A percentile compares a stretch with the other conserved stretches of the same genome.
Evolutionary conservation across 148 eudicot species (phyloP).

Genomic region (Amaranthus hypochondriacus): DNA sequence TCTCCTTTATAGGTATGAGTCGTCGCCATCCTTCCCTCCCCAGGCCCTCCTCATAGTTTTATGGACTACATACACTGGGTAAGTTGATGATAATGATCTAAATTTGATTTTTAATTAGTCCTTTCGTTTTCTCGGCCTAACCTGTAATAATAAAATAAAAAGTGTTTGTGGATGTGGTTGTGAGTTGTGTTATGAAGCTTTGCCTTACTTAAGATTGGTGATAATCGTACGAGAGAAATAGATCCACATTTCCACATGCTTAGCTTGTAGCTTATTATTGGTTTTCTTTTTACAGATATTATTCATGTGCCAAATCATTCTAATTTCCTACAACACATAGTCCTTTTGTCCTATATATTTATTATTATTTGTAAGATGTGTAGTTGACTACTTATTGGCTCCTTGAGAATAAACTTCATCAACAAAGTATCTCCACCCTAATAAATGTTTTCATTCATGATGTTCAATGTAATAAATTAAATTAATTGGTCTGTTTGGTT

Average conservation of each 20-base stretch:
- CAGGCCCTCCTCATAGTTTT: no score
- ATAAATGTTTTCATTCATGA: no score
- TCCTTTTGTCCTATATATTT: not conserved
- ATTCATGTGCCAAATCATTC: conserved; percentile 19
- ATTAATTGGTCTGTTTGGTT: no score
- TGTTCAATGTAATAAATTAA: no score
- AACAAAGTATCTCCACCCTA: not conserved
- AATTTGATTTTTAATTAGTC: no score
- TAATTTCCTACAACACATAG: conserved; percentile 2
- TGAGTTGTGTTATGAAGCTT: not conserved
- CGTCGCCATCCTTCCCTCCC: no score
- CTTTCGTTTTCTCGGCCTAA: no score
- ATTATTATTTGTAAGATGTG: conserved; percentile 2
- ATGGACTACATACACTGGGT: no score
- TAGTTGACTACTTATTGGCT: conserved; percentile 17
- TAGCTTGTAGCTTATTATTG: conserved; percentile 14
- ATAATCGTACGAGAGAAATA: conserved; percentile 17
- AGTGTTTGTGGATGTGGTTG: not conserved
- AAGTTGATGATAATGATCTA: no score
- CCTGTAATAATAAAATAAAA: no score
- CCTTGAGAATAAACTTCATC: not conserved
- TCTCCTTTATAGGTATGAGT: no score
- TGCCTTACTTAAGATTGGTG: conserved; percentile 12
- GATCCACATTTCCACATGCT: conserved; percentile 26
- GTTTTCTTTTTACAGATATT: conserved; percentile 1